Evolutionary conservation across 1,139 yeast genomes (phyloP).

Genomic region (Geotrichum bryndzae): DNA sequence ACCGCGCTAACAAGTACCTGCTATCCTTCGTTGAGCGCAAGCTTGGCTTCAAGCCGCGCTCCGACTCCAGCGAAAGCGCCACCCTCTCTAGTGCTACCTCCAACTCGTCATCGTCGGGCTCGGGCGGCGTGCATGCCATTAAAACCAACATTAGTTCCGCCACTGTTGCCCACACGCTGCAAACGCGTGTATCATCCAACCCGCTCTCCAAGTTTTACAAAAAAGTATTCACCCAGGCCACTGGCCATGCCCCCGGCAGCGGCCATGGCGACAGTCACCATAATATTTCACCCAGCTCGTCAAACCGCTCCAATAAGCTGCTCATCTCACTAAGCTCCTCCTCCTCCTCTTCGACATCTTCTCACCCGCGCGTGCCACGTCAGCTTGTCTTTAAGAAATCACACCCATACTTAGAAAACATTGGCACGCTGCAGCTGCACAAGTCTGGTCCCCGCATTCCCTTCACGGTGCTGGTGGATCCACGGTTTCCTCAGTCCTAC

Average conservation of each 20-base stretch:
- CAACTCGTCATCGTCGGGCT: neutral
- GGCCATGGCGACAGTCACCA: neutral
- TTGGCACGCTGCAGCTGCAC: slow-evolving; percentile 7
- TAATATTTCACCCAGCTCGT: neutral
- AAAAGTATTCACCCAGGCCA: neutral
- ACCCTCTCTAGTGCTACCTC: neutral
- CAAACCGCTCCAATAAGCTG: neutral
- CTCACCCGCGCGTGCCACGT: neutral
- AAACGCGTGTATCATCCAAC: neutral
- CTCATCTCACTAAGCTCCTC: neutral
- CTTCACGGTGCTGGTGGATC: slow-evolving; percentile 12
- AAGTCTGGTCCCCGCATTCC: neutral
- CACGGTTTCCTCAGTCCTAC: slow-evolving; percentile 13
- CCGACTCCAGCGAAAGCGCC: neutral
- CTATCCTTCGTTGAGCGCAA: neutral
- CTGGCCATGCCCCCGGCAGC: neutral
- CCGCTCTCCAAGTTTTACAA: neutral
- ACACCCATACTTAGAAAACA: slow-evolving; percentile 2
- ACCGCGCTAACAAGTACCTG: slow-evolving; percentile 3
- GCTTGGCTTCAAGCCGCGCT: neutral
- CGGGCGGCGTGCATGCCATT: neutral
- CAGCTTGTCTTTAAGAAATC: neutral
- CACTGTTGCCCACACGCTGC: neutral
- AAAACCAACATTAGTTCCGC: neutral
- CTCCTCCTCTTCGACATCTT: neutral